Conservation (phyloP, 2,329 filamentous ascomycete species). For the Fusarium coicis region DNA sequence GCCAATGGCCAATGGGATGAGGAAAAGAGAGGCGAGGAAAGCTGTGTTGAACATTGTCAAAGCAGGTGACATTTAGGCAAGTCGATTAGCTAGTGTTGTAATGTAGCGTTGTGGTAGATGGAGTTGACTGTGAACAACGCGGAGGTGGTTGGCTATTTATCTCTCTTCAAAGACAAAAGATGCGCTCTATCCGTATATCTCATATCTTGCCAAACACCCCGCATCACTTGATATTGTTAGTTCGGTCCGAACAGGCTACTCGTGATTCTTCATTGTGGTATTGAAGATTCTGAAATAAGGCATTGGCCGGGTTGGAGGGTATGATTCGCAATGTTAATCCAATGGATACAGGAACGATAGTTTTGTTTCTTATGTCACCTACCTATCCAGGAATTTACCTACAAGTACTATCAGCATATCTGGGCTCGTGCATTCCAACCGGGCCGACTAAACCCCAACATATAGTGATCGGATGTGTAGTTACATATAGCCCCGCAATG, state of each 20-base stretch:
- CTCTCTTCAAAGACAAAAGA: accelerated
- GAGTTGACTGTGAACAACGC: not conserved
- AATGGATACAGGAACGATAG: not conserved
- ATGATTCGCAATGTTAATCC: not conserved
- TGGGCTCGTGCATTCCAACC: not conserved
- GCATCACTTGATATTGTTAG: not conserved
- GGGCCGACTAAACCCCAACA: not conserved
- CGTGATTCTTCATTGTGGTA: not conserved
- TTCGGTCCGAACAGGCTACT: not conserved
- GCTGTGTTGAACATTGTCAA: not conserved
- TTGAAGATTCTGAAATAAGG: not conserved
- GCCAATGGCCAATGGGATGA: not conserved
- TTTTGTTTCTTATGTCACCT: not conserved
- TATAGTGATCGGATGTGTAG: not conserved
- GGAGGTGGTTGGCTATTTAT: not conserved
- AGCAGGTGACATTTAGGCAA: accelerated
- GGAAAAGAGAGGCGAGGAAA: not conserved
- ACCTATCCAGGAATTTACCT: not conserved
- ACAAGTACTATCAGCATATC: not conserved
- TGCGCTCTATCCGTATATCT: not conserved
- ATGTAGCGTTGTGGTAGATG: not conserved
- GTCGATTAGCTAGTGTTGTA: not conserved
- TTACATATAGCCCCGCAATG: not conserved
- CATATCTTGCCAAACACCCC: not conserved
- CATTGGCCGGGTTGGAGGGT: not conserved